Base-by-base conservation (phyloP, 768 basidiomycete genomes). In the Tylopilus sp. region DNA sequence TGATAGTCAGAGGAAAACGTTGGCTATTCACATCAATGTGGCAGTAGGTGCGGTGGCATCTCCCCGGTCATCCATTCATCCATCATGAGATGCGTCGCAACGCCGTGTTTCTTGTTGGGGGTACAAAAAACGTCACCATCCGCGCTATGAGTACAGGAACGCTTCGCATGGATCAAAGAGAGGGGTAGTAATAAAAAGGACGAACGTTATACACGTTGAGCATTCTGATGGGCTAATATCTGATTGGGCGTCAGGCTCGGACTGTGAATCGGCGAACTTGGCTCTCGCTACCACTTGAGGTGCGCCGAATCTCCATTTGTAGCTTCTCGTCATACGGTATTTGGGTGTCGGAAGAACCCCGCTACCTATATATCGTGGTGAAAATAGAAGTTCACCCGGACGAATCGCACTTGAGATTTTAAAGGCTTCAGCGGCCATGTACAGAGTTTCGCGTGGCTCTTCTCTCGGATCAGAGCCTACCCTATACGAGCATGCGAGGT, bases 291-390 rank as follows among this genome's bases (percentile, higher is more conserved):
- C 46, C 36, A 30, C 47, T 29, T 50, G 49, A 17, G 42, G 21
- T 56, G 55, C 61, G 56, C 61, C 50, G 61, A 66, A 63, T 40
- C 63, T 48, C 66, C 66, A 63, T 68, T 66, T 58, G 55, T 54
- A 36, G 22, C 13, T 31, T 65, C 51, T 61, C 63, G 56, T 61
- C 55, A 63, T 55, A 52, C 50, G 3, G 38, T 22, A 59, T 57
- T 52, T 48, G 50, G n/a, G 52, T 44, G 46, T 33, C 56, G 53
- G 55, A 61, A 61, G 63, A 68, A 68, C 42, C 55, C 57, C 54
- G 59, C 56, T 49, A 36, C 46, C 42, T 45, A 31, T 52, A 36
- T 26, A 49, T 49, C 47, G 45, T 36, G 53, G 48, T 17, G 41
- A 52, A 59, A 59, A 63, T 59, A 56, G 53, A 51, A 64, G 53